Evolutionary conservation across 164 flowering plant species (phyloP), one percentile per base, ranked within the genome.

Genomic region (Dillenia turbinata): DNA sequence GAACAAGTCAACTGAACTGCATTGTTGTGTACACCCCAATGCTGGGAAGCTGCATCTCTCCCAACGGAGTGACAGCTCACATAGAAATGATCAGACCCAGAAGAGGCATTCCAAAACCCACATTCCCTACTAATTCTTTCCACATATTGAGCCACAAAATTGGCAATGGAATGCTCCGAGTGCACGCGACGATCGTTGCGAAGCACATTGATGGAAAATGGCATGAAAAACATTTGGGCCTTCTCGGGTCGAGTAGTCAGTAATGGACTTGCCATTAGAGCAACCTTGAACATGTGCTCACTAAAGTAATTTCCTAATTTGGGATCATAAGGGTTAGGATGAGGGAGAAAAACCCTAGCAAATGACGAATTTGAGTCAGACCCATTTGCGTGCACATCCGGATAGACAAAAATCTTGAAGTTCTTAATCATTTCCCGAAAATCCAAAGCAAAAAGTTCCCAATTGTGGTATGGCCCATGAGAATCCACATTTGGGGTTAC

Each of bases 1-100:
- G 84, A 84, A 70, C 86, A 84, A 49, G 77, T 71, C 10, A 80
- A 69, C 70, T 84, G 86, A 67, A 84, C 67, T 46, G 84, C 89
- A 57, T 80, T 81, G 60, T 70, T 78, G 10, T 54, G 71, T 65
- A 82, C 59, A n/a, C 49, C 69, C 12, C 9, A 47, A 63, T 74
- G 79, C 64, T 67, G 75, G 10, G 80, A 71, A 16, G 74, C 72
- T 0, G 84, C 84, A 10, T 78, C 75, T 10, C 89, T 57, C 13
- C 84, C 81, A n/a, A 84, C 73, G 1, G 86, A 82, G 59, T 84
- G 89, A 59, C 89, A 82, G 62, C 48, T 64, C 7, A 73, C 78
- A 57, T 66, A 84, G 75, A 84, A 82, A 63, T 84, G 89, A 58
- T 84, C 89, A 12, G 81, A 68, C 9, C 89, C 89, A 40, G 59